Conservation (phyloP, 1,284 basidiomycete genomes). For the Ustilago esculenta region DNA sequence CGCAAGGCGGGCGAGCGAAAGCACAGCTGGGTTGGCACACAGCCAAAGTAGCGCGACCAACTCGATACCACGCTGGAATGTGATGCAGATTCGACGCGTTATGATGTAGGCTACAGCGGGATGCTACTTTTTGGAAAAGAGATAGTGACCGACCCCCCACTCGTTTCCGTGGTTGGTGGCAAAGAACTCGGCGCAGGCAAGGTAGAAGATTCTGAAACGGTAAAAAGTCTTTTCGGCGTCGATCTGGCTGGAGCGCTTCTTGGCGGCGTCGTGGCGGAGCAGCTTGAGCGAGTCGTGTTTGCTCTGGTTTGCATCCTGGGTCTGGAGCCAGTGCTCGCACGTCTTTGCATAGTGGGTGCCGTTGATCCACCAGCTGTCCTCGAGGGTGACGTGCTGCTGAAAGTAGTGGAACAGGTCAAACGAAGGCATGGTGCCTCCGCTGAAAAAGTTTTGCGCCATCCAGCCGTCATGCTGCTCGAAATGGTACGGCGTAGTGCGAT, state of each 20-base stretch:
- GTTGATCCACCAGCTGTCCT: slow-evolving; percentile 71
- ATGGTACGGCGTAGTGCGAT: slow-evolving; percentile 73
- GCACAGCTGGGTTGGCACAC: no score
- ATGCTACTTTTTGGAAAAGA: slow-evolving; percentile 68
- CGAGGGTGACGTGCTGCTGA: slow-evolving; percentile 75
- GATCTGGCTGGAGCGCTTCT: slow-evolving; percentile 61
- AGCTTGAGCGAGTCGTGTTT: slow-evolving; percentile 30
- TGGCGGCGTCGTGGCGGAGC: slow-evolving; percentile 43
- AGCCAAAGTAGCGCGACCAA: not conserved
- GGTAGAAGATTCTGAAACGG: slow-evolving; percentile 78
- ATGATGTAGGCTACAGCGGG: no score
- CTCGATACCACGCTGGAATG: no score
- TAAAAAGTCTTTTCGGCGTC: slow-evolving; percentile 76
- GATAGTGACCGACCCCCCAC: slow-evolving; percentile 73
- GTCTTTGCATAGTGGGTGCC: slow-evolving; percentile 77
- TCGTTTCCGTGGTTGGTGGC: slow-evolving; percentile 75
- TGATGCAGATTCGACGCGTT: no score
- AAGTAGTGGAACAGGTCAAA: slow-evolving; percentile 77
- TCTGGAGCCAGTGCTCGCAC: slow-evolving; percentile 76
- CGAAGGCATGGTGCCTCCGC: slow-evolving; percentile 70
- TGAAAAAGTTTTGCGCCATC: slow-evolving; percentile 77
- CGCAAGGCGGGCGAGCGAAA: no score
- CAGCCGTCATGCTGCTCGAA: slow-evolving; percentile 81
- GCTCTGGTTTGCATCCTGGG: slow-evolving; percentile 75
- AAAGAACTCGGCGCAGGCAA: slow-evolving; percentile 80